Percentiles rank a stretch among this genome's conserved stretches.
Evolutionary conservation across 441 rosid species (phyloP).

Genomic region (Populus trichocarpa): DNA sequence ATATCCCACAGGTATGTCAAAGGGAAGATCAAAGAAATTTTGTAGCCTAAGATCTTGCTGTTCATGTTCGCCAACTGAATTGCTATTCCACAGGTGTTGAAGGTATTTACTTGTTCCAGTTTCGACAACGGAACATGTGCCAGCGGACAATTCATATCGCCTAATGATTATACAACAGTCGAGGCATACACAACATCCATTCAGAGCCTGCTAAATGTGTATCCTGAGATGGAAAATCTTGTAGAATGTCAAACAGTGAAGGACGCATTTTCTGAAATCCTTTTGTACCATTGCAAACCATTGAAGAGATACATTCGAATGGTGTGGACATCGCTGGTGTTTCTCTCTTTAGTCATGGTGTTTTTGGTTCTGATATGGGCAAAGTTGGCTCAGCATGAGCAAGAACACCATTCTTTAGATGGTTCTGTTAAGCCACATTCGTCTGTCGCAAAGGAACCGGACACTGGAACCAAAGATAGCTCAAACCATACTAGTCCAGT

Average conservation of each 20-base stretch:
- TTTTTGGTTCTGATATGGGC: constrained; percentile 46
- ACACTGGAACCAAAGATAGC: constrained; percentile 10
- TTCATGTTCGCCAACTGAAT: not conserved
- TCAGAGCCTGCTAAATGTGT: constrained; percentile 47
- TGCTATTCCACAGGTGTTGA: constrained; percentile 29
- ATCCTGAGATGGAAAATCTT: constrained; percentile 56
- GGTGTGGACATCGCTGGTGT: constrained; percentile 48
- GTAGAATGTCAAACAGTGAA: constrained; percentile 53
- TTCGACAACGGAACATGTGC: constrained; percentile 35
- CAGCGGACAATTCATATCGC: constrained; percentile 36
- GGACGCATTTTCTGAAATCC: constrained; percentile 52
- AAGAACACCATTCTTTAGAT: constrained; percentile 22
- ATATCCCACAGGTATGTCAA: constrained; percentile 31
- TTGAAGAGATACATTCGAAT: constrained; percentile 39
- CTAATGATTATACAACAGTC: constrained; percentile 25
- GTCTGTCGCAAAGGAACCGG: constrained; percentile 3
- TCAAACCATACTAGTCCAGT: constrained; percentile 11
- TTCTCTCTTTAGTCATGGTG: constrained; percentile 45
- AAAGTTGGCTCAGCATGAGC: constrained; percentile 26
- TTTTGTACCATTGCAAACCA: constrained; percentile 47
- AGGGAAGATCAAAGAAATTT: not conserved
- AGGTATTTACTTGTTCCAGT: constrained; percentile 41
- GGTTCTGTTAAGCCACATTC: constrained; percentile 39
- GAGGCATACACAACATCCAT: constrained; percentile 48
- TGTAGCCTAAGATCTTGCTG: not conserved